phyloP scores from a whole-genome alignment of 2,329 filamentous ascomycete species.

The Aspergillus eucalypticola region DNA sequence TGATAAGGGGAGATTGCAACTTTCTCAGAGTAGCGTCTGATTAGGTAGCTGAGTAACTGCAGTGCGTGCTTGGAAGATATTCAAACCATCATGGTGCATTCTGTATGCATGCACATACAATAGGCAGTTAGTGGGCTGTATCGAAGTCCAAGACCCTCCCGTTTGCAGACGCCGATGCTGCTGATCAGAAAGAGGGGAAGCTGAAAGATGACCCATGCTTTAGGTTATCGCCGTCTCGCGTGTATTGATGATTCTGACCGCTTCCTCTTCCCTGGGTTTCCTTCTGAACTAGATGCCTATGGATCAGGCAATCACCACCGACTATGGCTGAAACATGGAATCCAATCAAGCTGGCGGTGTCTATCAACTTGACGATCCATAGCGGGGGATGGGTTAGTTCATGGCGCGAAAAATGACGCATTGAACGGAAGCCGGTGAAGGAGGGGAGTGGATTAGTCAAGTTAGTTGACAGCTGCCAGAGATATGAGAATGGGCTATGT shows the following conservation, averaged over 20 bases:
- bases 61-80: neutral
- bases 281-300: neutral
- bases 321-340: conserved; percentile 10
- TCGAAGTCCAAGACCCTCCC: conserved; percentile 3
- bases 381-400: conserved; percentile 6
- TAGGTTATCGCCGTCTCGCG: conserved; percentile 20
- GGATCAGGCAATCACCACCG: conserved; percentile 11
- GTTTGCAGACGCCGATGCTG: neutral
- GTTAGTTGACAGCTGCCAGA: neutral
- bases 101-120: conserved; percentile 6
- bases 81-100: neutral
- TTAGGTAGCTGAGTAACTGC: neutral
- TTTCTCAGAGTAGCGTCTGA: neutral
- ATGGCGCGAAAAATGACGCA: neutral
- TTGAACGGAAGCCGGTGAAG: neutral
- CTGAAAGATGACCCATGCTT: conserved; percentile 1
- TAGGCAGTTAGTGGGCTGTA: neutral
- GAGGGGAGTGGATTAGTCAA: too few species aligned
- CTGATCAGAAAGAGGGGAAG: conserved; percentile 11
- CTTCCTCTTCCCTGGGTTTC: conserved; percentile 8
- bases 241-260: conserved; percentile 13
- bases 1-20: neutral
- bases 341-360: conserved; percentile 15
- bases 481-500: too few species aligned
- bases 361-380: conserved; percentile 27